Percentiles rank a stretch among this genome's conserved stretches.
Conservation (phyloP, 352 stramenopile species). For the Globisporangium spiculum region DNA sequence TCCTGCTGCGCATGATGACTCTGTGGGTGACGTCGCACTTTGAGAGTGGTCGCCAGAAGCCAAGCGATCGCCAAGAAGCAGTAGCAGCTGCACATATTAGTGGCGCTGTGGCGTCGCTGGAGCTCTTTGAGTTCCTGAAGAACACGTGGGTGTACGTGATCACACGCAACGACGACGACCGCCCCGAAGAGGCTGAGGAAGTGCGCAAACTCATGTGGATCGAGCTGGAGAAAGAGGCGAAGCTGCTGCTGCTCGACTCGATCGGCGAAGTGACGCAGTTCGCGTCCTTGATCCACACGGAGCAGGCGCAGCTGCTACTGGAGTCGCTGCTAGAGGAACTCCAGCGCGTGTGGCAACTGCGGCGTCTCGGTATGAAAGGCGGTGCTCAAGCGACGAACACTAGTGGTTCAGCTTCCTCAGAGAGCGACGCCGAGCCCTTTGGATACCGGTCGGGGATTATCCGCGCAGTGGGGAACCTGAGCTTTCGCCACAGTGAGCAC, state of each 20-base stretch:
- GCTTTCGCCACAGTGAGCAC: constrained; percentile 56
- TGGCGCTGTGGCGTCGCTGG: constrained; percentile 7
- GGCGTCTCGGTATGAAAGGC: constrained; percentile 20
- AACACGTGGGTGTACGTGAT: constrained; percentile 52
- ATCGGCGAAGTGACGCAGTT: constrained; percentile 55
- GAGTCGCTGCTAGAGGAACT: constrained; percentile 55
- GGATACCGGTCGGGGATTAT: constrained; percentile 80
- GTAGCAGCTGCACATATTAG: constrained; percentile 5
- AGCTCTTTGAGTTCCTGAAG: constrained; percentile 50
- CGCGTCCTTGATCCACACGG: constrained; percentile 2
- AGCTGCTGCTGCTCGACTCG: constrained; percentile 69
- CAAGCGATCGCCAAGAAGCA: constrained; percentile 14
- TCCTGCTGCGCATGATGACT: constrained; percentile 72
- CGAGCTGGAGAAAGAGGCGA: constrained; percentile 72
- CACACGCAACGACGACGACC: constrained; percentile 45
- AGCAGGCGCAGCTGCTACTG: constrained; percentile 25
- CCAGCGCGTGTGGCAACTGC: constrained; percentile 50
- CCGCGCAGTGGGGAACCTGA: constrained; percentile 79
- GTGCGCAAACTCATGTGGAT: constrained; percentile 70
- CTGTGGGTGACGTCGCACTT: constrained; percentile 50
- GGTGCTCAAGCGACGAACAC: constrained; percentile 15
- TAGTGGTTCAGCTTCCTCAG: neutral
- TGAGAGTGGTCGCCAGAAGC: neutral
- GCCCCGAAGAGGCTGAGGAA: constrained; percentile 53
- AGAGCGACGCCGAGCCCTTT: constrained; percentile 35